Evolutionary conservation across 192 early-diverging fungal species (phyloP).

Genomic region (Podila epigama): DNA sequence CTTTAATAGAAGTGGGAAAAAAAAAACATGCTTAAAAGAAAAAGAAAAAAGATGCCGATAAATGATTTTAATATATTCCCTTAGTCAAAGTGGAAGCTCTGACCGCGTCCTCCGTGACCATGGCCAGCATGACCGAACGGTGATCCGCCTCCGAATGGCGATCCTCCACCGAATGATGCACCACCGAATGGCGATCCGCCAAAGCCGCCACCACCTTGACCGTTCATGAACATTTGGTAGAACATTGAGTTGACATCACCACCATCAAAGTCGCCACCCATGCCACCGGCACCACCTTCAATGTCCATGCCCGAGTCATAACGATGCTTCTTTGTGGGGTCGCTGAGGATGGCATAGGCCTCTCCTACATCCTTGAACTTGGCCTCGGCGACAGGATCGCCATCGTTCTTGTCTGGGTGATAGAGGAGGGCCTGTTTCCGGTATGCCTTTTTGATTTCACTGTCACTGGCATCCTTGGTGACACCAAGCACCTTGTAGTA

Average conservation of each 20-base stretch:
- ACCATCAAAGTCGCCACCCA: conserved; percentile 46
- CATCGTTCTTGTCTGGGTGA: conserved; percentile 92
- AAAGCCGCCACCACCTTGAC: conserved; percentile 32
- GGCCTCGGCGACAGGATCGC: conserved; percentile 70
- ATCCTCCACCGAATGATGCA: conserved; percentile 15
- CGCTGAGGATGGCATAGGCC: conserved; percentile 80
- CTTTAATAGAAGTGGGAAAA: too few species aligned
- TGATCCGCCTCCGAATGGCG: conserved; percentile 38
- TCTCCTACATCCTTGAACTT: conserved; percentile 88
- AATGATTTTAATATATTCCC: too few species aligned
- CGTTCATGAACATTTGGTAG: conserved; percentile 59
- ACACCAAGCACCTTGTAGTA: conserved; percentile 95
- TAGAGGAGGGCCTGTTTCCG: conserved; percentile 83
- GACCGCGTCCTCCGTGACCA: conserved; percentile 15
- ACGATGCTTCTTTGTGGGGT: conserved; percentile 81
- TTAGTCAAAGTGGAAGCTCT: conserved; percentile 59
- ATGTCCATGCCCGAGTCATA: conserved; percentile 84
- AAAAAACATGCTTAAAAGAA: too few species aligned
- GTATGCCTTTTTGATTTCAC: conserved; percentile 85
- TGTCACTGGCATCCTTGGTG: conserved; percentile 74
- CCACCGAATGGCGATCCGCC: conserved; percentile 49
- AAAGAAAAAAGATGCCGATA: too few species aligned
- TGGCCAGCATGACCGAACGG: conserved; percentile 19
- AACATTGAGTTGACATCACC: conserved; percentile 70
- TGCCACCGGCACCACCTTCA: conserved; percentile 62